Conservation (phyloP, 208 protist species). For the Porcisia hertigi region DNA sequence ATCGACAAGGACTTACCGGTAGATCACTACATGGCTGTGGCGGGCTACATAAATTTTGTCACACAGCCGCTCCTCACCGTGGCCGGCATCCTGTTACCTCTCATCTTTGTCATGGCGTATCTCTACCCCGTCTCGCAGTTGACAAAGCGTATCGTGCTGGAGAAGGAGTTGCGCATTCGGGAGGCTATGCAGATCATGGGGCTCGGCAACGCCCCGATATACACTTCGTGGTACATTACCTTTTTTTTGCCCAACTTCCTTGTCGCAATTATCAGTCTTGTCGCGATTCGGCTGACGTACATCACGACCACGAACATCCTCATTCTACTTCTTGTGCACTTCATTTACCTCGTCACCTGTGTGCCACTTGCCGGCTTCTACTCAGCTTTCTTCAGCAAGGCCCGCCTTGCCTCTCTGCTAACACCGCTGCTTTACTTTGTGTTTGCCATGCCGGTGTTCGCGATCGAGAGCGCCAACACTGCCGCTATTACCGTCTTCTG, state of each 20-base stretch:
- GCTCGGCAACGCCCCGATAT: slow-evolving; percentile 52
- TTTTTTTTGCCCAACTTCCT: slow-evolving; percentile 52
- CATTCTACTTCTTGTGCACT: slow-evolving; percentile 53
- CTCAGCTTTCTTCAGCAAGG: slow-evolving; percentile 67
- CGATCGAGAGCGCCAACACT: slow-evolving; percentile 35
- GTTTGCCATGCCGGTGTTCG: slow-evolving; percentile 30
- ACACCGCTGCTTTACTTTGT: slow-evolving; percentile 74
- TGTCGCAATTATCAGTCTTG: slow-evolving; percentile 43
- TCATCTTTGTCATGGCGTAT: slow-evolving; percentile 66
- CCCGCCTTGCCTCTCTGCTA: slow-evolving; percentile 55
- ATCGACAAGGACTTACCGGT: slow-evolving; percentile 16
- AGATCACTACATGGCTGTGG: slow-evolving; percentile 40
- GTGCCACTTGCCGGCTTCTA: slow-evolving; percentile 52
- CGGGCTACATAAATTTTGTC: slow-evolving; percentile 36
- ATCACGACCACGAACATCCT: slow-evolving; percentile 39
- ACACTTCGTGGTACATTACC: slow-evolving; percentile 38
- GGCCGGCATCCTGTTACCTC: slow-evolving; percentile 42
- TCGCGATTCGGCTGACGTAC: slow-evolving; percentile 53
- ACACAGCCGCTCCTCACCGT: slow-evolving; percentile 48
- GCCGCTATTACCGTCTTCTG: slow-evolving; percentile 28
- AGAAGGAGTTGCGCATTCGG: slow-evolving; percentile 80
- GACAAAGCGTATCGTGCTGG: slow-evolving; percentile 70
- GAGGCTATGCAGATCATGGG: slow-evolving; percentile 88
- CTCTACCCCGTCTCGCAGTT: slow-evolving; percentile 71
- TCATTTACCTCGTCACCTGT: slow-evolving; percentile 50